Evolutionary conservation across 495 filamentous ascomycete species (phyloP).

Genomic region (Aspergillus nanangensis): DNA sequence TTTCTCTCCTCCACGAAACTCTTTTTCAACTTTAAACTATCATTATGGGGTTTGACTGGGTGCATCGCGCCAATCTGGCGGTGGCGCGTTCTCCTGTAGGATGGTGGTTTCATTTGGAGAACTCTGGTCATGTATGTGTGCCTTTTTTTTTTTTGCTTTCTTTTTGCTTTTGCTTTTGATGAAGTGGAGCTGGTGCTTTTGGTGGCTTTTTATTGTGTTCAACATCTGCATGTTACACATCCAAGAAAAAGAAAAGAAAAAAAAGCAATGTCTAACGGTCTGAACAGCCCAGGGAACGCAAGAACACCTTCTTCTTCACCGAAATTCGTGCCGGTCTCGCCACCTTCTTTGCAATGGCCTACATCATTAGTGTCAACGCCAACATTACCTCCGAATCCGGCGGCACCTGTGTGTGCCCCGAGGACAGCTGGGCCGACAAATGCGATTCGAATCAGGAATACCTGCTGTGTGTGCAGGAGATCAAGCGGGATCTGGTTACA

Average conservation of each 20-base stretch:
- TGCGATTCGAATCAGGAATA: slow-evolving; percentile 58
- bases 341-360: slow-evolving; percentile 87
- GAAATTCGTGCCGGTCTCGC: slow-evolving; percentile 75
- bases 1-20: background rate
- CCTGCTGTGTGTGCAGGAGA: slow-evolving; percentile 55
- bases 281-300: slow-evolving; percentile 63
- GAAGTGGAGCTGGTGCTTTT: too few species aligned
- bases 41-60: slow-evolving; percentile 36
- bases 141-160: background rate
- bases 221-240: too few species aligned
- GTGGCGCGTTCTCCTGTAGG: slow-evolving; percentile 60
- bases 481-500: slow-evolving; percentile 73
- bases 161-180: background rate
- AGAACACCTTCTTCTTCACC: slow-evolving; percentile 72
- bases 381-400: slow-evolving; percentile 62
- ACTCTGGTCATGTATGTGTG: slow-evolving; percentile 64
- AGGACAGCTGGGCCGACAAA: slow-evolving; percentile 36
- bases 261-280: too few species aligned
- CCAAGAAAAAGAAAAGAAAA: too few species aligned
- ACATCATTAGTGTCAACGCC: slow-evolving; percentile 72
- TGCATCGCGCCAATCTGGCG: slow-evolving; percentile 47
- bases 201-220: too few species aligned
- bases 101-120: slow-evolving; percentile 68
- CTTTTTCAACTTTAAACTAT: background rate
- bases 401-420: slow-evolving; percentile 70